Evolutionary conservation across 129 eudicot species (phyloP), one percentile per base, ranked within the genome.

Genomic region (Artemisia argyi): DNA sequence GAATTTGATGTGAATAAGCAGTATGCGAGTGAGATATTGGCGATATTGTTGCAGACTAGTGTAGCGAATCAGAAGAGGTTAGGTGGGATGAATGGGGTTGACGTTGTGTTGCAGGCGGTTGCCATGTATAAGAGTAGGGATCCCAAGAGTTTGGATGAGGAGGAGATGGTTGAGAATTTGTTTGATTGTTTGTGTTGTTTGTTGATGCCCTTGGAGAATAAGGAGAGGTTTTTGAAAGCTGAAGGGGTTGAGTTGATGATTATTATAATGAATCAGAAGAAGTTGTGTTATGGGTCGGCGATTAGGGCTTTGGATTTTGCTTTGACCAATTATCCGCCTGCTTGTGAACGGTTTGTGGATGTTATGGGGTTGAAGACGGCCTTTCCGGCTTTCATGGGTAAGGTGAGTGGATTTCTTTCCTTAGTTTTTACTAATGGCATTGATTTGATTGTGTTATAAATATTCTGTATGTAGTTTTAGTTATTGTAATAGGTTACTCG

Each of bases 211-310:
- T 72, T 90, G 81, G 99, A 95, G 91, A 95, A 95, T 48, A 95
- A 95, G 88, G 99, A 95, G 88, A 81, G 83, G 86, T 95, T 95
- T 85, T 79, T 95, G 86, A 95, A 86, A 77, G 86, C 99, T 0
- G 99, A 95, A 78, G 99, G 99, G 65, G 97, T 95, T 62, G 99
- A 95, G 67, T 67, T 95, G 80, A 95, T 95, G 99, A 91, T 95
- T 58, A 95, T 95, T 80, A 83, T 95, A 26, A 90, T 95, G 97
- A 95, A 95, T 77, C 99, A 95, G 91, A 95, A 95, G 87, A 95
- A 95, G 18, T 56, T 76, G 66, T 91, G 96, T 72, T 95, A 90
- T 72, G 97, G 96, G 15, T 95, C 99, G 0, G 99, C 97, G 0
- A 88, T 90, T 11, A 84, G 96, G 85, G 96, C 97, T 16, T 83